A percentile compares a stretch with the other conserved stretches of the same genome.
phyloP scores from a whole-genome alignment of 164 flowering plant species.

The Warburgia ugandensis region DNA sequence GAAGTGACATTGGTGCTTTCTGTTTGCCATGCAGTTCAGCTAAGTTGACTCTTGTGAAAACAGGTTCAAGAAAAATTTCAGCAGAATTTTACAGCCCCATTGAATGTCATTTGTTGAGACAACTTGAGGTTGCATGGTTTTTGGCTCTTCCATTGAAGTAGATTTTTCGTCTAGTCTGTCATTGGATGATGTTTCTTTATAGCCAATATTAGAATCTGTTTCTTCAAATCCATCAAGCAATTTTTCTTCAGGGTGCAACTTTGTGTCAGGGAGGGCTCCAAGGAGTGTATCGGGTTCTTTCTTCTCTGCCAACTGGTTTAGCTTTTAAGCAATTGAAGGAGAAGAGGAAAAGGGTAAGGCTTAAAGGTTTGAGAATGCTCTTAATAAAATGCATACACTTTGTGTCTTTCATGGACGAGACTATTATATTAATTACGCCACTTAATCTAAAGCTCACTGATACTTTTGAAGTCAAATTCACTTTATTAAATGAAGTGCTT shows the following conservation, averaged over 20 bases:
- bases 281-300: neutral
- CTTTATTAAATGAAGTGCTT: too few species aligned
- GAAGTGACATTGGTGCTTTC: too few species aligned
- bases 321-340: neutral
- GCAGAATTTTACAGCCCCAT: neutral
- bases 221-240: too few species aligned
- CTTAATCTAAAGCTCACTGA: too few species aligned
- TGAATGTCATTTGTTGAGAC: neutral
- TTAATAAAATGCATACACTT: too few species aligned
- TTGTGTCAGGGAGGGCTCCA: neutral
- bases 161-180: neutral
- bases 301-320: neutral
- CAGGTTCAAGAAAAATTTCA: neutral
- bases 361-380: too few species aligned
- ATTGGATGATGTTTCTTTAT: neutral
- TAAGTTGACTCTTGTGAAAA: constrained; percentile 1
- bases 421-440: too few species aligned
- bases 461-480: too few species aligned
- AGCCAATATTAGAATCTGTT: neutral
- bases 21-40: neutral
- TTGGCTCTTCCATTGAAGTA: neutral
- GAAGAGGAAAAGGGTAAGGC: neutral
- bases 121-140: neutral
- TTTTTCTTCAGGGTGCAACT: too few species aligned
- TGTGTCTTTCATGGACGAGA: too few species aligned